Conservation (phyloP, 805 yeast species). For the Kodamaea hsintzibuensis region DNA sequence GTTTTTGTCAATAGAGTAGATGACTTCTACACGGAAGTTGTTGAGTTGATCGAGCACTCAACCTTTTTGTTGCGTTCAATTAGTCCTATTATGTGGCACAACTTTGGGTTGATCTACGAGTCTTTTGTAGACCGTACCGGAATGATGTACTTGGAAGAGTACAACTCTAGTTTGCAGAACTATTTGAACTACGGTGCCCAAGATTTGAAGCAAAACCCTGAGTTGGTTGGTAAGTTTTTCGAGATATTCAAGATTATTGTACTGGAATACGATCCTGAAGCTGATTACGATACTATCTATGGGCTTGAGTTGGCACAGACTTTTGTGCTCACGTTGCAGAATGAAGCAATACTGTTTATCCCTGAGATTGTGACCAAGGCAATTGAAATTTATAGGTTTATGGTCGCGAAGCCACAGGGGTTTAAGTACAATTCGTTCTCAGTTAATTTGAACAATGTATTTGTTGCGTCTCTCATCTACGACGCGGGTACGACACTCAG, state of each 20-base stretch:
- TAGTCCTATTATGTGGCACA: conserved; percentile 74
- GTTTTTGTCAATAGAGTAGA: conserved; percentile 66
- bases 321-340: conserved; percentile 58
- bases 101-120: conserved; percentile 50
- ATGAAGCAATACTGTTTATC: conserved; percentile 45
- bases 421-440: conserved; percentile 38
- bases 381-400: conserved; percentile 27
- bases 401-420: conserved; percentile 24
- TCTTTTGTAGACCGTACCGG: conserved; percentile 49
- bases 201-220: conserved; percentile 40
- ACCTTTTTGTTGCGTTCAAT: conserved; percentile 37
- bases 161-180: conserved; percentile 71
- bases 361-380: conserved; percentile 46
- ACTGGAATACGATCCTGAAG: conserved; percentile 45
- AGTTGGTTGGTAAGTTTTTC: conserved; percentile 49
- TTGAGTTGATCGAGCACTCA: conserved; percentile 63
- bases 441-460: conserved; percentile 57
- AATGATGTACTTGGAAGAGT: conserved; percentile 70
- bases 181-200: conserved; percentile 57
- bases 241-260: conserved; percentile 49
- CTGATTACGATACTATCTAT: conserved; percentile 55
- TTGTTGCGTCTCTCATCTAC: conserved; percentile 64
- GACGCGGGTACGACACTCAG: conserved; percentile 56
- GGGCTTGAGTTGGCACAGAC: conserved; percentile 68
- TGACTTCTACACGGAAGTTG: conserved; percentile 73